A percentile compares a stretch with the other conserved stretches of the same genome.
These are phyloP conservation scores for Phialophora tarda DNA, from an alignment of 2,329 filamentous ascomycete genomes.

Conservation along the genomic window DNA sequence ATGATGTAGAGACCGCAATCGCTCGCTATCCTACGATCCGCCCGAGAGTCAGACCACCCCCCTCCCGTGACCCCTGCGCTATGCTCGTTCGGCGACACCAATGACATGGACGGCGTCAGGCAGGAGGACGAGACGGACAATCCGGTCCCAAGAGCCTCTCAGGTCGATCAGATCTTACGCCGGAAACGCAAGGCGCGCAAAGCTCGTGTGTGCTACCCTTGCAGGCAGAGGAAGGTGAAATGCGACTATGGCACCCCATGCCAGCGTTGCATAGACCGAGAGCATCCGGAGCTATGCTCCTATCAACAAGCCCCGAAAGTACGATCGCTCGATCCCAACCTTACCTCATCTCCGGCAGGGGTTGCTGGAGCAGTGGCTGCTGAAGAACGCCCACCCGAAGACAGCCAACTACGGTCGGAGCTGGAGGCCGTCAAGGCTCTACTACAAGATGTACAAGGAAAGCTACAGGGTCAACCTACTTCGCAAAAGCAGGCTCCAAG, in stretches of 20 bases:
- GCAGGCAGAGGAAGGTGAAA: constrained; percentile 8
- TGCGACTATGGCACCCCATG: constrained; percentile 47
- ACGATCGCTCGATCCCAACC: constrained; percentile 7
- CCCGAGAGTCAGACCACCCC: constrained; percentile 5
- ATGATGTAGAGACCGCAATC: constrained; percentile 1
- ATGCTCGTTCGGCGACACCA: background rate
- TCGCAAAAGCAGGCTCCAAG: background rate
- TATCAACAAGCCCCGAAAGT: constrained; percentile 53
- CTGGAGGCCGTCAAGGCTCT: constrained; percentile 14
- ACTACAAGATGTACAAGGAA: constrained; percentile 15
- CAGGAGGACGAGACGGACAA: constrained; percentile 10
- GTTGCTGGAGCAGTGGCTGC: background rate
- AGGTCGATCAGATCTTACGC: constrained; percentile 9
- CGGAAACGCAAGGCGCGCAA: constrained; percentile 15
- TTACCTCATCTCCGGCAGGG: background rate
- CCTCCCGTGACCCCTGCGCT: background rate
- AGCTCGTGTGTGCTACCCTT: constrained; percentile 10
- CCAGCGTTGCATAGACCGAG: constrained; percentile 54
- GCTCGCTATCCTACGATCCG: background rate
- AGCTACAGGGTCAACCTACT: background rate
- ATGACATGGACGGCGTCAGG: constrained; percentile 1
- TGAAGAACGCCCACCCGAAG: constrained; percentile 3
- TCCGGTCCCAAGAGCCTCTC: background rate
- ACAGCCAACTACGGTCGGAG: constrained; percentile 13
- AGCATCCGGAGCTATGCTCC: constrained; percentile 54